Percentiles rank a stretch among this genome's conserved stretches.
Conservation (phyloP, 2,329 filamentous ascomycete species). For the Dothidotthia symphoricarpi region DNA sequence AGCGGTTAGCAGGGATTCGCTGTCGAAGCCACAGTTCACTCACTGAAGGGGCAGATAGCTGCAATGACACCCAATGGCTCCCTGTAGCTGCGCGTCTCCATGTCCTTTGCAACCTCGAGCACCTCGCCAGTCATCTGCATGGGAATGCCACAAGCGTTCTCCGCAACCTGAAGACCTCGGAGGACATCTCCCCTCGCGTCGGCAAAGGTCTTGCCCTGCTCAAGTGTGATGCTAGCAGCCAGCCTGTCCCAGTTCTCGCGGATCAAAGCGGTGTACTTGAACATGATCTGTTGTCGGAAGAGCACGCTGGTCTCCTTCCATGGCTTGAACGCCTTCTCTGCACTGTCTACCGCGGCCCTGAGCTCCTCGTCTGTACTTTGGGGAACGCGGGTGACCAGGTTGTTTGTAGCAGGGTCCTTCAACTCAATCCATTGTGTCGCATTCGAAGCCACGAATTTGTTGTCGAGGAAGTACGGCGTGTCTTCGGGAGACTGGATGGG, state of each 20-base stretch:
- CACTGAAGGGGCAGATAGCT: conserved; percentile 84
- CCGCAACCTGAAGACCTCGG: conserved; percentile 78
- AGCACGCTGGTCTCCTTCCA: conserved; percentile 74
- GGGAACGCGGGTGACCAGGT: conserved; percentile 78
- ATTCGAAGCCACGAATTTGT: conserved; percentile 68
- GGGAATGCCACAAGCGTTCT: conserved; percentile 76
- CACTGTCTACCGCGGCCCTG: conserved; percentile 70
- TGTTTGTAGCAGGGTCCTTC: conserved; percentile 80
- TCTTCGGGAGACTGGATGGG: conserved; percentile 65
- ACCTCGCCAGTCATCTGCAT: conserved; percentile 81
- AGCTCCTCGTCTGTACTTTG: conserved; percentile 79
- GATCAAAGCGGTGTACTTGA: conserved; percentile 77
- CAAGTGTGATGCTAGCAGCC: conserved; percentile 79
- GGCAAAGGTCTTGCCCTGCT: conserved; percentile 85
- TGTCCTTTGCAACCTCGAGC: conserved; percentile 82
- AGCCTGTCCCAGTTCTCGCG: conserved; percentile 82
- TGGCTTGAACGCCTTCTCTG: conserved; percentile 69
- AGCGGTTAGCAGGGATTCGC: conserved; percentile 19
- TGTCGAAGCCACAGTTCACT: conserved; percentile 33
- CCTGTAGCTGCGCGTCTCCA: conserved; percentile 81
- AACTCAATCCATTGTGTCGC: conserved; percentile 74
- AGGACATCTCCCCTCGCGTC: conserved; percentile 81
- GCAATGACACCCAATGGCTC: conserved; percentile 80
- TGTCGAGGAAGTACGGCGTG: conserved; percentile 80
- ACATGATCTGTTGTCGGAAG: conserved; percentile 79